Evolutionary conservation across 352 stramenopile genomes (phyloP), one percentile per base, ranked within the genome.

Genomic region (Thalassiosira sp.): DNA sequence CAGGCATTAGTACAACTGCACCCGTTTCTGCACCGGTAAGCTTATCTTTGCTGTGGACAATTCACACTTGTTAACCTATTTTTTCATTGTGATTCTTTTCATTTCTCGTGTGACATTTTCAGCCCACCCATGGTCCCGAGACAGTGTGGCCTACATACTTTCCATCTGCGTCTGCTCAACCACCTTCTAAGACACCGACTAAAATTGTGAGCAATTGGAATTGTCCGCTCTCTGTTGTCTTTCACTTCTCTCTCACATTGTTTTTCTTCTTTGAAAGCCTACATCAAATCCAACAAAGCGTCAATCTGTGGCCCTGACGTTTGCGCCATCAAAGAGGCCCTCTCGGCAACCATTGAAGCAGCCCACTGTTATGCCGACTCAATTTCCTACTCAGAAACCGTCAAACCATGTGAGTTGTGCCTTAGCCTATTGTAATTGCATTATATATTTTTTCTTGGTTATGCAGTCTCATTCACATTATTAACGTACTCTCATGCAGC

Each of bases 71-170:
- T 16, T 53, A 22, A n/a, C 10, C 45, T 53, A 53, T 52, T 5
- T 27, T 52, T 52, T 18, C 45, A 28, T 51, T 15, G 13, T 28
- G 24, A 20, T 52, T 22, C 24, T 18, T 24, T 52, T 28, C 45
- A 18, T 52, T 18, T 1, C 27, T 25, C 1, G 10, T 52, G 16
- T n/a, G 1, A n/a, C 24, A 10, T 52, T 24, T 28, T 52, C 27
- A 52, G 45, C 43, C 15, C 16, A 54, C 58, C 28, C 6, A 5
- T 46, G 18, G 22, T 42, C 24, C 57, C 20, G 20, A 49, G 11
- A 18, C 58, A 56, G 16, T 16, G 22, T 45, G 37, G 40, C 58
- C 58, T 18, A 67, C 58, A 13, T 57, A 56, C 15, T 16, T 28
- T n/a, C 58, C 58, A 37, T 56, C 58, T 15, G n/a, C 11, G 8